Evolutionary conservation across 257 asterid species (phyloP).

Genomic region (Leonotis leonurus): DNA sequence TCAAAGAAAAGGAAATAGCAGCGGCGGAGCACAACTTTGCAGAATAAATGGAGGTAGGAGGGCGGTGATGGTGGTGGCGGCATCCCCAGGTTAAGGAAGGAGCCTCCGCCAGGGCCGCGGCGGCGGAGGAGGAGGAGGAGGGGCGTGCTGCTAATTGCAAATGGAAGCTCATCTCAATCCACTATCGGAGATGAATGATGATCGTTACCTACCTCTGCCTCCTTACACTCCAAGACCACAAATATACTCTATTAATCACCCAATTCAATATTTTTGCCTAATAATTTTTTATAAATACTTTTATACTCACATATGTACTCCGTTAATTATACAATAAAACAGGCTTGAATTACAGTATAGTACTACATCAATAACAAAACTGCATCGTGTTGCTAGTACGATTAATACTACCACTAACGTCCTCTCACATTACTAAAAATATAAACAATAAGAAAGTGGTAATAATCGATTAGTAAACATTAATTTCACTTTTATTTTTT

Average conservation of each 20-base stretch:
- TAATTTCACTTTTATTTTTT: too few species aligned
- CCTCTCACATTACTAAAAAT: too few species aligned
- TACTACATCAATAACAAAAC: too few species aligned
- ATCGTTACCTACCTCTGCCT: background rate
- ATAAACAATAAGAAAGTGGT: too few species aligned
- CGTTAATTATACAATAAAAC: too few species aligned
- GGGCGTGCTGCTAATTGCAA: slow-evolving; percentile 12
- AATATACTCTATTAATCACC: background rate
- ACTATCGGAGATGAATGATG: background rate
- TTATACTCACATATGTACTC: too few species aligned
- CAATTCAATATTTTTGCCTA: background rate
- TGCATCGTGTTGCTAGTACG: too few species aligned
- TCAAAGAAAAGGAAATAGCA: slow-evolving; percentile 11
- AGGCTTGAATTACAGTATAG: too few species aligned
- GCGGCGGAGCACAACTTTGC: slow-evolving; percentile 3
- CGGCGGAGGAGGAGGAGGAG: background rate
- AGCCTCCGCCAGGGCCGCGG: slow-evolving; percentile 1
- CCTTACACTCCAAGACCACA: background rate
- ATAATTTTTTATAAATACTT: too few species aligned
- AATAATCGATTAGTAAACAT: too few species aligned
- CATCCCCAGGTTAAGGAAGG: background rate
- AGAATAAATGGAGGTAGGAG: background rate
- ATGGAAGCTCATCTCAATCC: slow-evolving; percentile 17
- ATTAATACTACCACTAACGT: too few species aligned
- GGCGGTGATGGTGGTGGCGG: too few species aligned